Conservation (phyloP, 495 filamentous ascomycete genomes). For the Hypoxylon intermedium region DNA sequence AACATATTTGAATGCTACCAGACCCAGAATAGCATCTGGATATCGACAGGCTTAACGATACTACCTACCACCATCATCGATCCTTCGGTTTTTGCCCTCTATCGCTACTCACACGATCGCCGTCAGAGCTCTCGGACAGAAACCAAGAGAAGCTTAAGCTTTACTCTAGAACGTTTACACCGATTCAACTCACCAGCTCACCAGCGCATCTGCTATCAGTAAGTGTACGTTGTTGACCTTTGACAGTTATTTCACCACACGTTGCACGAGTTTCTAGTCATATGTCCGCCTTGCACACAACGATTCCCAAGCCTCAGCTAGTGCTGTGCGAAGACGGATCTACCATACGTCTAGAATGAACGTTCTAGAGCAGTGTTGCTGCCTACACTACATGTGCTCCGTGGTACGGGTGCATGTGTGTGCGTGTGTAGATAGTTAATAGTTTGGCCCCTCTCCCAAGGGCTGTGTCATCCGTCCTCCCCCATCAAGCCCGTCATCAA, state of each 20-base stretch:
- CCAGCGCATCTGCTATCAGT: not conserved
- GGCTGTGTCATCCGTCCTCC: constrained; percentile 31
- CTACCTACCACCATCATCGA: constrained; percentile 14
- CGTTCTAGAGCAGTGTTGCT: constrained; percentile 34
- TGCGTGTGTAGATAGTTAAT: constrained; percentile 3
- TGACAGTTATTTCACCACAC: constrained; percentile 5
- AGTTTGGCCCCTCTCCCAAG: constrained; percentile 23
- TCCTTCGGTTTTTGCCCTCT: constrained; percentile 11
- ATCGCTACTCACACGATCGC: not conserved
- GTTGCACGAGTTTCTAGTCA: constrained; percentile 9
- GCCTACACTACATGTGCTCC: constrained; percentile 35
- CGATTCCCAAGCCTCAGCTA: constrained; percentile 20
- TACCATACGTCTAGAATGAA: constrained; percentile 30
- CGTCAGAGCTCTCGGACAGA: no score
- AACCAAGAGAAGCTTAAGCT: constrained; percentile 2
- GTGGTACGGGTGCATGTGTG: constrained; percentile 36
- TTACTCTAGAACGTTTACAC: not conserved
- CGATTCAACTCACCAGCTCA: constrained; percentile 8
- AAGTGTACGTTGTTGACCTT: constrained; percentile 22
- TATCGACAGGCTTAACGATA: constrained; percentile 31
- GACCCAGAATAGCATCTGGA: constrained; percentile 13
- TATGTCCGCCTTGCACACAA: constrained; percentile 6
- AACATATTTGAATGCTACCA: constrained; percentile 28
- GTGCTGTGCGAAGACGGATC: constrained; percentile 32
- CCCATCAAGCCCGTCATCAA: constrained; percentile 5